Conservation (phyloP, 208 protist genomes). For the Leishmania tropica region DNA sequence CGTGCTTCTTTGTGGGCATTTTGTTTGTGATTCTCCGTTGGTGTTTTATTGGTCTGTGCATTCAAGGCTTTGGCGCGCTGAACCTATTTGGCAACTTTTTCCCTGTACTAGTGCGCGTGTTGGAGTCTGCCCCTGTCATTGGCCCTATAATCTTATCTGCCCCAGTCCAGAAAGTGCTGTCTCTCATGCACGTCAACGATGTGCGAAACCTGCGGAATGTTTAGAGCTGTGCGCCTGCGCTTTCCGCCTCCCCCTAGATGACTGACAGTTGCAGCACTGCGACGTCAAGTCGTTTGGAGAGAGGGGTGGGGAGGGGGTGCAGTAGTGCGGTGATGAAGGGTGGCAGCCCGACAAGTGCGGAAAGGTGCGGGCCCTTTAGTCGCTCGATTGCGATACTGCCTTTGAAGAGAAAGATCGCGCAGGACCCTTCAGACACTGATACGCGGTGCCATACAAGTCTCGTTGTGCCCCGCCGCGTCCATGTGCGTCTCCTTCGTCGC, state of each 20-base stretch:
- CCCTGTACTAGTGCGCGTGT: conserved; percentile 80
- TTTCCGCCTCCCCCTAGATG: background rate
- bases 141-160: conserved; percentile 72
- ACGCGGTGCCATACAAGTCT: too few relatives aligned
- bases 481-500: background rate
- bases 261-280: background rate
- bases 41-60: conserved; percentile 78
- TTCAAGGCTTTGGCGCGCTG: conserved; percentile 86
- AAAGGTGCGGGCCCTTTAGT: too few relatives aligned
- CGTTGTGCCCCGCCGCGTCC: background rate
- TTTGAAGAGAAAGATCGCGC: background rate
- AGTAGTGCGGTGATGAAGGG: background rate
- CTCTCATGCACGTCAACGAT: conserved; percentile 43
- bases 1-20: conserved; percentile 90
- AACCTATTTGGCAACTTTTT: conserved; percentile 94
- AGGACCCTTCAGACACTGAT: background rate
- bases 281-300: background rate
- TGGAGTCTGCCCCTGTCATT: conserved; percentile 86
- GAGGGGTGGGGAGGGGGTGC: background rate
- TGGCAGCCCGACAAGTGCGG: background rate
- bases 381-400: background rate
- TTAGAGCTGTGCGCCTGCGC: conserved; percentile 16
- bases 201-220: conserved; percentile 64
- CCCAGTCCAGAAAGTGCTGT: conserved; percentile 60
- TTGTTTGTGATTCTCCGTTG: conserved; percentile 78